Evolutionary conservation across 1,284 basidiomycete species (phyloP).

Genomic region (Moesziomyces aphidis): DNA sequence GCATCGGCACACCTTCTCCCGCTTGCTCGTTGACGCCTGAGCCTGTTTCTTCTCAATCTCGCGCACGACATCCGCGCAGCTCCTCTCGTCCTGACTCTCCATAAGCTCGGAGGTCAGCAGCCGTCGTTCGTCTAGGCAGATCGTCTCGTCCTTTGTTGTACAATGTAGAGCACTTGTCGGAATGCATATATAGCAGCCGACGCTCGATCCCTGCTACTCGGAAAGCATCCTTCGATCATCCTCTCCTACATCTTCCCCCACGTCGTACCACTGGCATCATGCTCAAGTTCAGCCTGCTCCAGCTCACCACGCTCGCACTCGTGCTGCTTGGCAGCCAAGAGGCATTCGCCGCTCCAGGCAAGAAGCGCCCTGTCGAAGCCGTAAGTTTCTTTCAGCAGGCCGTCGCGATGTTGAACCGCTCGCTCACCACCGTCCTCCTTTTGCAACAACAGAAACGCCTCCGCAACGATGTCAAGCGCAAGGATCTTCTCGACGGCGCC

Average conservation of each 20-base stretch:
- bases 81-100: too few relatives aligned
- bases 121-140: too few relatives aligned
- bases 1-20: constrained; percentile 24
- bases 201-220: not conserved
- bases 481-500: constrained; percentile 20
- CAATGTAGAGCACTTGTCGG: too few relatives aligned
- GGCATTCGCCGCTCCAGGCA: constrained; percentile 17
- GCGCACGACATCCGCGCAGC: constrained; percentile 3
- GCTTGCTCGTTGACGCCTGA: not conserved
- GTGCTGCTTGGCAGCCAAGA: constrained; percentile 26
- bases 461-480: constrained; percentile 29
- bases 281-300: constrained; percentile 26
- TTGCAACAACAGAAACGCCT: constrained; percentile 18
- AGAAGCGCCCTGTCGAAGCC: constrained; percentile 25
- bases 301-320: constrained; percentile 32
- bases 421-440: not conserved
- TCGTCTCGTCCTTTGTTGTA: too few relatives aligned
- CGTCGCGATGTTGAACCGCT: not conserved
- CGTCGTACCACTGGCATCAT: constrained; percentile 2
- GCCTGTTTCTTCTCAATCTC: not conserved
- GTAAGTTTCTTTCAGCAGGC: constrained; percentile 6
- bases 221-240: not conserved
- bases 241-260: not conserved
- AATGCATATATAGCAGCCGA: too few relatives aligned
- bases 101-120: too few relatives aligned